A percentile compares a stretch with the other conserved stretches of the same genome.
Conservation (phyloP, 768 basidiomycete species). For the Gelatoporia subvermispora region DNA sequence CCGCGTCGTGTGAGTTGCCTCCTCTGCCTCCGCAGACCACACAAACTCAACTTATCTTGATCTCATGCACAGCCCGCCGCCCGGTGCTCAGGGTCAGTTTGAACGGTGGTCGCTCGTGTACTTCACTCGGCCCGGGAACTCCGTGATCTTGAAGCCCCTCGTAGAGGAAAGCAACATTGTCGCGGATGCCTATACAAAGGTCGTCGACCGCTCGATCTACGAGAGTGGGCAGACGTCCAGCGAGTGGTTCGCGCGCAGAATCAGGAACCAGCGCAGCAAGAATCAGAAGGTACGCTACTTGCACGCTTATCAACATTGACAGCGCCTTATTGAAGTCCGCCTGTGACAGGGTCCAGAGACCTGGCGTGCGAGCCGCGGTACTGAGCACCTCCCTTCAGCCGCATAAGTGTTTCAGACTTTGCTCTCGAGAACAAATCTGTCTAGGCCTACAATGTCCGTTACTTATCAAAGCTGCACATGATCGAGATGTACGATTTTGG, state of each 20-base stretch:
- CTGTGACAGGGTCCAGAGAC: slow-evolving; percentile 16
- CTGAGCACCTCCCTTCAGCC: slow-evolving; percentile 15
- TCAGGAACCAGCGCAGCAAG: slow-evolving; percentile 35
- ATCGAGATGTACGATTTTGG: no score
- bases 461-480: no score
- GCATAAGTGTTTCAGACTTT: not conserved
- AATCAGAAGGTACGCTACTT: slow-evolving; percentile 36
- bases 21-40: no score
- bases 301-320: not conserved
- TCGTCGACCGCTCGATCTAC: slow-evolving; percentile 31
- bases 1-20: slow-evolving; percentile 42
- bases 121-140: slow-evolving; percentile 60
- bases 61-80: slow-evolving; percentile 37
- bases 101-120: slow-evolving; percentile 67
- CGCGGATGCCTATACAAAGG: slow-evolving; percentile 34
- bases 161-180: slow-evolving; percentile 47
- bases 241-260: slow-evolving; percentile 38
- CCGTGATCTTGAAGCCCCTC: slow-evolving; percentile 45
- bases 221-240: slow-evolving; percentile 32
- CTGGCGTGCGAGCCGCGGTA: slow-evolving; percentile 19
- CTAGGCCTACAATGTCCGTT: no score
- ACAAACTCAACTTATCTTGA: no score
- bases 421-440: no score
- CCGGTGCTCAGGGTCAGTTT: slow-evolving; percentile 45
- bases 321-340: not conserved